Base-by-base conservation (phyloP, 768 basidiomycete species). In the Steccherinum ochraceum region DNA sequence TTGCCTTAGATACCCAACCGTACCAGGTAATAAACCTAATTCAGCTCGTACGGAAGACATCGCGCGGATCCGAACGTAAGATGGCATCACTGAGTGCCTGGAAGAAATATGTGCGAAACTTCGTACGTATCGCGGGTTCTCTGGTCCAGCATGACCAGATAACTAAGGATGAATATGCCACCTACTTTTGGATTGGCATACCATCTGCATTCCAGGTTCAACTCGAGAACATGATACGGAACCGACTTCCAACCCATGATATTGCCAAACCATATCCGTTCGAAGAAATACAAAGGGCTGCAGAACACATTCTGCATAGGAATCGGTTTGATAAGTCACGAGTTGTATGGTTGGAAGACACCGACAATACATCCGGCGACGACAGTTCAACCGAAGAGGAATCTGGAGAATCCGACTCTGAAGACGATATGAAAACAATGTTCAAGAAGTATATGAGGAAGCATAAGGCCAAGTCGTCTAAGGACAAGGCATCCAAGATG, bases 41-140 rank as follows among this genome's bases (percentile, higher is more conserved):
- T 19, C 3, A 10, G 3, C 48, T 47, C 26, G 35, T 46, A 21
- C 46, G n/a, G 5, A 26, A 26, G 10, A 25, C 24, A 3, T 20
- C 13, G 21, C 3, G 30, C 30, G 30, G 30, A 35, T 7, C 7
- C 7, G 30, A 46, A 18, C 19, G 24, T 4, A 5, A 18, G 5
- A 24, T 48, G 23, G 5, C 30, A 1, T 23, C 23, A 18, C 18
- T 52, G 39, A 24, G 3, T 10, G 20, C 2, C 10, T 52, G 52
- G 52, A 48, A 30, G 4, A 41, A 35, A 12, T 52, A 52, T 27
- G 41, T 20, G 21, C 52, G 40, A 1, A 25, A 41, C n/a, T 52
- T 41, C 19, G 42, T 52, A 19, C 46, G 46, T 20, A 52, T 52
- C 24, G 46, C 24, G 13, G 52, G 52, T 41, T 47, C 46, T 41